phyloP scores from a whole-genome alignment of 345 rosid genomes.

The Gossypium longicalyx region DNA sequence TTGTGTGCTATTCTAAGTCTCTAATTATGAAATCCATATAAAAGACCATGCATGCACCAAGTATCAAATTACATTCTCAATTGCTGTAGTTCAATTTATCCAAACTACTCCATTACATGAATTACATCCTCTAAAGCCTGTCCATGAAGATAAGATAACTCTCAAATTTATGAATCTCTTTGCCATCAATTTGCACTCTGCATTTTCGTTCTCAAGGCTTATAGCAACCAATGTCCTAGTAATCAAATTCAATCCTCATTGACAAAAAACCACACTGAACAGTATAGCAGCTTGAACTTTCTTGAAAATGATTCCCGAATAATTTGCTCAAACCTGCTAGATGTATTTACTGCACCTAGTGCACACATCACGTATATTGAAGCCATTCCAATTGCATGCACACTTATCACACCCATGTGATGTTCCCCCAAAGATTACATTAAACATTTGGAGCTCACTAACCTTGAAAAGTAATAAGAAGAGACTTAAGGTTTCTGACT shows the following conservation, averaged over 20 bases:
- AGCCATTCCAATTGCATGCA: neutral
- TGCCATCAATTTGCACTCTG: neutral
- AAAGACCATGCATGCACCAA: neutral
- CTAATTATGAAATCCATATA: neutral
- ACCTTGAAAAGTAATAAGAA: neutral
- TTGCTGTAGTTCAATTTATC: neutral
- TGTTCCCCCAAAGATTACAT: neutral
- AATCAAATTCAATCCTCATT: neutral
- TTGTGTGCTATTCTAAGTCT: neutral
- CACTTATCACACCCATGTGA: neutral
- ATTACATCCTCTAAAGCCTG: neutral
- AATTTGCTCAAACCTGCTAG: neutral
- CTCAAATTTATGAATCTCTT: neutral
- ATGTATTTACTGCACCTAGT: neutral
- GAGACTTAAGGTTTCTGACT: neutral
- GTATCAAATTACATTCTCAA: neutral
- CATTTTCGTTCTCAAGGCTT: neutral
- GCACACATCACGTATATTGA: neutral
- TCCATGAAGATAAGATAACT: neutral
- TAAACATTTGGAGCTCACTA: neutral
- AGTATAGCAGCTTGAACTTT: neutral
- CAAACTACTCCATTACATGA: neutral
- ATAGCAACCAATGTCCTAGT: neutral
- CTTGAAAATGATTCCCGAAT: neutral
- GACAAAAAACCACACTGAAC: neutral